Base-by-base conservation (phyloP, 2,329 filamentous ascomycete genomes). In the Amauroascus verrucosus region DNA sequence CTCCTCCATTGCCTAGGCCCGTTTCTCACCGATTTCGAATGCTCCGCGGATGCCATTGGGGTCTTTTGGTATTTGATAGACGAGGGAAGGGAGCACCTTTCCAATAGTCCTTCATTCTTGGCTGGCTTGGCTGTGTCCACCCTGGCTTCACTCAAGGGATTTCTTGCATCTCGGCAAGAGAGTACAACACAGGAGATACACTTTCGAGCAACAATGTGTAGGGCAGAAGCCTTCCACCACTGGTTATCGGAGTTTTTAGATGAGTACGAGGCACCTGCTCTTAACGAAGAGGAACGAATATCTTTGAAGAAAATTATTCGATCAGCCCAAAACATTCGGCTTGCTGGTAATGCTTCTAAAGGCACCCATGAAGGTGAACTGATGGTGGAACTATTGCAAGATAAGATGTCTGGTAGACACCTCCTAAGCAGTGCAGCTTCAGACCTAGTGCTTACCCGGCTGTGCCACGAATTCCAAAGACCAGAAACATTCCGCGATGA, bases 41-140 rank as follows among this genome's bases (percentile, higher is more conserved):
- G 91, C 67, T 86, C 90, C 8, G 88, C 95, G 63, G 93, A 98
- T 71, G 84, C 87, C 1, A 76, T 97, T 43, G 91, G 90, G 0
- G 79, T 98, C 32, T 82, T 86, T 56, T 85, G 88, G 66, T 96
- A 95, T 67, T 77, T 99, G 1, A 75, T 97, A 13, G 74, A 79
- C 5, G 77, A 79, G 49, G 89, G 91, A 6, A 72, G 73, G 14
- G 61, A 71, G 4, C 83, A 91, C 64, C 74, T 98, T 3, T 70
- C 67, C 2, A 75, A 78, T 30, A 75, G 78, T 0, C 82, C 88
- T 0, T 84, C 83, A 0, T 96, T 96, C 61, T 74, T 94, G 40
- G 83, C 86, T 9, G 91, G 90, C 0, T 85, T 90, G 58, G 79
- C 85, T 0, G 72, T 96, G 16, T 88, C 88, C 0, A 85, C 86